Evolutionary conservation across 2,329 filamentous ascomycete genomes (phyloP).

Genomic region (Chrysoporthe puriensis): DNA sequence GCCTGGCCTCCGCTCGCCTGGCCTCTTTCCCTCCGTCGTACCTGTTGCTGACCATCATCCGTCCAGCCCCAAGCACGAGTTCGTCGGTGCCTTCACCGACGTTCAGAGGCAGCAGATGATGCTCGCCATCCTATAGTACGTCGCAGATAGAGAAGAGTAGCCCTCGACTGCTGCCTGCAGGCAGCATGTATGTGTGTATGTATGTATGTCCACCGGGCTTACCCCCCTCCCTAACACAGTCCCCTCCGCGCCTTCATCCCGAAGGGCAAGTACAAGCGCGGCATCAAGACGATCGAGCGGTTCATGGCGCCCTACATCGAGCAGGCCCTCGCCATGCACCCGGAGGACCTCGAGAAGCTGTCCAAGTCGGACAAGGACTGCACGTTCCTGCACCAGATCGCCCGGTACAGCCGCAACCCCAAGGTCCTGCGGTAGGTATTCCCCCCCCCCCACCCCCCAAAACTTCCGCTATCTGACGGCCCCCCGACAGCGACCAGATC

Average conservation of each 20-base stretch:
- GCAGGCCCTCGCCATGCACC: slow-evolving; percentile 63
- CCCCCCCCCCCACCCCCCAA: background rate
- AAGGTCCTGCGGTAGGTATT: slow-evolving; percentile 59
- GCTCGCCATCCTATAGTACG: slow-evolving; percentile 53
- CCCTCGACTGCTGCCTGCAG: too few relatives aligned
- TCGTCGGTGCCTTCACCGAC: slow-evolving; percentile 71
- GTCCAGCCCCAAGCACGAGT: slow-evolving; percentile 56
- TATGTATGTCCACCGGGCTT: too few relatives aligned
- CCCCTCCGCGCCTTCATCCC: slow-evolving; percentile 64
- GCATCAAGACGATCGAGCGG: slow-evolving; percentile 66
- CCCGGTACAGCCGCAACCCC: slow-evolving; percentile 65
- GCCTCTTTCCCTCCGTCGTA: background rate
- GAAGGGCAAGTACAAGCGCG: slow-evolving; percentile 60
- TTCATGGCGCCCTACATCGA: slow-evolving; percentile 75
- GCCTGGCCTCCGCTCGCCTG: too few relatives aligned
- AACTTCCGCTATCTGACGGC: too few relatives aligned
- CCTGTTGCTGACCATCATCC: slow-evolving; percentile 27
- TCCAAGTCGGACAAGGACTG: slow-evolving; percentile 68
- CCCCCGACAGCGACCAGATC: slow-evolving; percentile 61
- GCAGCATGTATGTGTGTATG: too few relatives aligned
- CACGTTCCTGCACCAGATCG: slow-evolving; percentile 79
- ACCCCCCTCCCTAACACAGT: slow-evolving; percentile 40
- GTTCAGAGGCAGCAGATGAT: slow-evolving; percentile 70
- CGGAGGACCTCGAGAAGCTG: slow-evolving; percentile 69
- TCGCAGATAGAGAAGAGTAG: slow-evolving; percentile 10